Percentiles rank a stretch among this genome's conserved stretches.
Evolutionary conservation across 768 basidiomycete genomes (phyloP).

Genomic region (Melanogaster broomeanus): DNA sequence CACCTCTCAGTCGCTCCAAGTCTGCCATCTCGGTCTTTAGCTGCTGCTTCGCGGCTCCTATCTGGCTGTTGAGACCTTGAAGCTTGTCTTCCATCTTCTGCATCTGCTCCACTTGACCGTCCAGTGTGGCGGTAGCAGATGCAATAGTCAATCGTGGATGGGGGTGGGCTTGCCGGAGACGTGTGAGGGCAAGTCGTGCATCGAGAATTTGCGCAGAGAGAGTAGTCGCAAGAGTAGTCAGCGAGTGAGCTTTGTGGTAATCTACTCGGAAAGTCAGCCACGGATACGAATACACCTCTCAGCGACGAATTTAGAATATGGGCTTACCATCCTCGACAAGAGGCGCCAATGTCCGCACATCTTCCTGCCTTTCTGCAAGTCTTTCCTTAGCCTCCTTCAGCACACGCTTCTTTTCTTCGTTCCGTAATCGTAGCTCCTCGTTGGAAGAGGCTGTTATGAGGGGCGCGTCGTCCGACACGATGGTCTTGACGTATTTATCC

Average conservation of each 20-base stretch:
- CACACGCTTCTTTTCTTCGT: constrained; percentile 69
- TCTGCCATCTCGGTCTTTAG: constrained; percentile 59
- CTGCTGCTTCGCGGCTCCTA: constrained; percentile 56
- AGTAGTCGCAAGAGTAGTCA: constrained; percentile 53
- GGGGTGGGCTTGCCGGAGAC: constrained; percentile 80
- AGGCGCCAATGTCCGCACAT: constrained; percentile 64
- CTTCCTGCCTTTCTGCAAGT: constrained; percentile 60
- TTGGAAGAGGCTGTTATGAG: constrained; percentile 82
- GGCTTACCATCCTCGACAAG: constrained; percentile 67
- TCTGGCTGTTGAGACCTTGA: constrained; percentile 49
- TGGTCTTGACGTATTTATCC: constrained; percentile 82
- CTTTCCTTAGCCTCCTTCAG: constrained; percentile 65
- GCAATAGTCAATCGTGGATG: constrained; percentile 77
- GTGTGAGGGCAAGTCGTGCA: constrained; percentile 74
- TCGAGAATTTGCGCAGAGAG: constrained; percentile 82
- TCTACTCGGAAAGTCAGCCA: constrained; percentile 40
- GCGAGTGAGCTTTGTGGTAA: constrained; percentile 54
- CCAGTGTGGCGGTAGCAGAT: constrained; percentile 71
- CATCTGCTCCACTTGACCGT: constrained; percentile 78
- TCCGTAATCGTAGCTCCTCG: constrained; percentile 56
- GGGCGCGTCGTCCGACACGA: constrained; percentile 85
- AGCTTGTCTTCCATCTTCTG: constrained; percentile 71
- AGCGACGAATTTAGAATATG: background rate
- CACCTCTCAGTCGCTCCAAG: constrained; percentile 57
- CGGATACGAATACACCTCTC: background rate